These are phyloP conservation scores for Heterobasidion annosum DNA, from an alignment of 1,284 basidiomycete species.

Conservation along the genomic window DNA sequence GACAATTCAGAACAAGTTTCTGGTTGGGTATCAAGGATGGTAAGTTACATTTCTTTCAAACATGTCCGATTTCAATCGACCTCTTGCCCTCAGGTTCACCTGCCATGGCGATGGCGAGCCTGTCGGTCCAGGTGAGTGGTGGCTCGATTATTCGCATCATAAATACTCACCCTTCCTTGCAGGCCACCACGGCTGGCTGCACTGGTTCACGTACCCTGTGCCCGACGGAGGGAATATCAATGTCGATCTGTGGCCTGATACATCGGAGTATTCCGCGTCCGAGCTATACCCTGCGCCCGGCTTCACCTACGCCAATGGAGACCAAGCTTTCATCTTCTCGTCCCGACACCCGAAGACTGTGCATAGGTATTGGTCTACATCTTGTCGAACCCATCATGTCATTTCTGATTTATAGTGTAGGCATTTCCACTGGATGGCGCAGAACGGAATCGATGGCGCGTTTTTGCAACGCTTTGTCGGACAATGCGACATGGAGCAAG, in stretches of 20 bases:
- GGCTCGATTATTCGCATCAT: neutral
- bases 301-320: constrained; percentile 41
- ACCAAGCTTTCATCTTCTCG: constrained; percentile 62
- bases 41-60: constrained; percentile 23
- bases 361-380: constrained; percentile 28
- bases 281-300: constrained; percentile 67
- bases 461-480: constrained; percentile 69
- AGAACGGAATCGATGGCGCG: constrained; percentile 66
- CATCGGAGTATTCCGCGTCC: constrained; percentile 54
- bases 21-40: constrained; percentile 82
- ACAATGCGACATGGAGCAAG: constrained; percentile 47
- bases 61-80: neutral
- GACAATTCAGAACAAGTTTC: constrained; percentile 65
- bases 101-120: constrained; percentile 59
- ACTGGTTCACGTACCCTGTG: constrained; percentile 65
- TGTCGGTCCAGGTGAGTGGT: constrained; percentile 40
- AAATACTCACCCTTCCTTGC: neutral
- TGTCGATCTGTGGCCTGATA: constrained; percentile 68
- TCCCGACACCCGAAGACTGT: constrained; percentile 68
- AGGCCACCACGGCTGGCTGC: constrained; percentile 76
- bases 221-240: constrained; percentile 59
- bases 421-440: constrained; percentile 79
- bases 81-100: constrained; percentile 44
- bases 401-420: constrained; percentile 18
- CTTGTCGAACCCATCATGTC: neutral